Conservation (phyloP, 345 rosid genomes). For the Pugionium cornutum region DNA sequence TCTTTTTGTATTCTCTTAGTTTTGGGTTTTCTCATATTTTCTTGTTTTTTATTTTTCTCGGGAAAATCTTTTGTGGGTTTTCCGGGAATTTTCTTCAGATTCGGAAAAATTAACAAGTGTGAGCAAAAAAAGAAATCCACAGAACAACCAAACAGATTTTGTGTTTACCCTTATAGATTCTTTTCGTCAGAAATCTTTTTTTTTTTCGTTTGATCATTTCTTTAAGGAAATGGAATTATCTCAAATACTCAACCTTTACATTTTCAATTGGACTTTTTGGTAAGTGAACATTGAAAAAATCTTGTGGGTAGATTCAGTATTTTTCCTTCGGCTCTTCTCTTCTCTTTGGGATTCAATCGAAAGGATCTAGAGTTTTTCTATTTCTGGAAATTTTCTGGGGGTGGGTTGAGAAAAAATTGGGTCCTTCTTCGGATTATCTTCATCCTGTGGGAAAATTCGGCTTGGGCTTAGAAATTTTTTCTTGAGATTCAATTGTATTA, state of each 20-base stretch:
- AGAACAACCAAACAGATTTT: slow-evolving; percentile 28
- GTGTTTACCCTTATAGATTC: slow-evolving; percentile 28
- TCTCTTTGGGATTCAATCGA: background rate
- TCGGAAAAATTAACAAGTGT: background rate
- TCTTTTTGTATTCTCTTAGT: slow-evolving; percentile 27
- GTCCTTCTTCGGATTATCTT: background rate
- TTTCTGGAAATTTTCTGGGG: background rate
- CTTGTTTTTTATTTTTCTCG: slow-evolving; percentile 25
- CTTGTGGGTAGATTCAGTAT: slow-evolving; percentile 11
- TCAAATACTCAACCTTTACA: slow-evolving; percentile 22
- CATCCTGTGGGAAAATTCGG: background rate
- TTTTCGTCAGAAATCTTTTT: slow-evolving; percentile 19
- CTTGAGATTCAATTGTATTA: background rate
- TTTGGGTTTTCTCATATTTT: slow-evolving; percentile 6
- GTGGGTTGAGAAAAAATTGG: too few species aligned
- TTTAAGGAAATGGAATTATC: background rate
- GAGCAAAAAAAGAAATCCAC: background rate
- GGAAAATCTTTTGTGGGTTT: slow-evolving; percentile 34
- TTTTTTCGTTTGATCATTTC: slow-evolving; percentile 19
- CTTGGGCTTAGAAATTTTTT: background rate
- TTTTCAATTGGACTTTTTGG: background rate
- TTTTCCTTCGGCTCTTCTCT: slow-evolving; percentile 3
- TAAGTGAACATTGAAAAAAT: slow-evolving; percentile 13
- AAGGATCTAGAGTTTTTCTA: background rate
- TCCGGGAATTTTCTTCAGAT: slow-evolving; percentile 40